Evolutionary conservation across 2,329 filamentous ascomycete species (phyloP), one percentile per base, ranked within the genome.

Genomic region (Penicillium sp.): DNA sequence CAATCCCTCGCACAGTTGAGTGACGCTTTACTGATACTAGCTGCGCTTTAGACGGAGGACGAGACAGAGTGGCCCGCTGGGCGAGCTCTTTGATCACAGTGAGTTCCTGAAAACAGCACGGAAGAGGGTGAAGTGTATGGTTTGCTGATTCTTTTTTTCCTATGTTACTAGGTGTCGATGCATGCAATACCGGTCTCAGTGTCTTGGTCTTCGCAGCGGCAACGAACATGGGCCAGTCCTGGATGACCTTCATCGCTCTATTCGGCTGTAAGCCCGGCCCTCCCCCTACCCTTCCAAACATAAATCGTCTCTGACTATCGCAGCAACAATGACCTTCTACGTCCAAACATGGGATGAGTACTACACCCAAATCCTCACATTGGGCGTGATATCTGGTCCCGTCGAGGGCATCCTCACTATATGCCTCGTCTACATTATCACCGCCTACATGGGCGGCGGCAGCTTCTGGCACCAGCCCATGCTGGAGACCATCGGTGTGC

Each of bases 341-440:
- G 89, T 97, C 42, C 94, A 97, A 75, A 97, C 94, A 35, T 99
- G 94, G 94, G 94, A 99, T 72, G 94, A 97, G 75, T 99, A 97
- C 78, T 93, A 97, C 78, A 99, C 94, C 51, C 93, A 97, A 76
- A 94, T 93, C 3, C 84, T 99, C 48, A 97, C 92, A 1, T 85
- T 99, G 6, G 94, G 94, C 58, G 80, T 97, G 62, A 83, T 99
- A 65, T 97, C 93, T 63, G 94, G 94, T 0, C 94, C 94, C 4
- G 94, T 99, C 38, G 94, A 99, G 77, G 94, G 94, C 51, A 89
- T 99, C 56, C 78, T 97, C 47, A 92, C 91, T 41, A 83, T 99
- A 21, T 88, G 91, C 68, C 73, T 84, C 55, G 87, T 99, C 59
- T 97, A 94, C 75, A 85, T 86, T 37, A 79, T 95, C 62, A 97